A percentile compares a stretch with the other conserved stretches of the same genome.
Evolutionary conservation across 2,329 filamentous ascomycete species (phyloP).

Genomic region (Ceratocystis albifundus): DNA sequence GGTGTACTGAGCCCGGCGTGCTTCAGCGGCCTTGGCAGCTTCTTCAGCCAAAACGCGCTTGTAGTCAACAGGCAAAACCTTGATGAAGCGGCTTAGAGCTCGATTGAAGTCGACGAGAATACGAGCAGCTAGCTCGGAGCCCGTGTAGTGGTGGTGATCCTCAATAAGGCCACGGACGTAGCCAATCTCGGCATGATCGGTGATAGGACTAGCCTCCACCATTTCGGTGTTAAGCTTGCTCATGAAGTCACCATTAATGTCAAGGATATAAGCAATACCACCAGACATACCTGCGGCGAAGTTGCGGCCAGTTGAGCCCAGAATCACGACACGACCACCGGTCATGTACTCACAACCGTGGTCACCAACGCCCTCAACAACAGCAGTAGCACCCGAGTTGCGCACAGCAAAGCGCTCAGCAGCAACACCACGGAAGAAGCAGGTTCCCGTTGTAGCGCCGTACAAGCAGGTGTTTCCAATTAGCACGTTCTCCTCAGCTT

Average conservation of each 20-base stretch:
- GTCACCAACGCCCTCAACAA: conserved; percentile 92
- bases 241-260: conserved; percentile 79
- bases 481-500: conserved; percentile 89
- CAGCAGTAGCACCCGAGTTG: conserved; percentile 91
- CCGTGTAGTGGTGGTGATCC: conserved; percentile 96
- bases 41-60: conserved; percentile 84
- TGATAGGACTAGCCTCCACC: conserved; percentile 77
- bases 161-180: conserved; percentile 85
- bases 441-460: conserved; percentile 78
- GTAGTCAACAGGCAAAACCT: conserved; percentile 89
- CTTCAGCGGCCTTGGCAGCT: conserved; percentile 70
- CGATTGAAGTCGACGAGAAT: conserved; percentile 92
- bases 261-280: conserved; percentile 89
- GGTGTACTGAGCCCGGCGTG: conserved; percentile 73
- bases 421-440: conserved; percentile 94
- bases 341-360: conserved; percentile 99
- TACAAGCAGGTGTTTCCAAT: conserved; percentile 93
- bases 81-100: conserved; percentile 80
- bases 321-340: conserved; percentile 75
- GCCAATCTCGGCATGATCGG: conserved; percentile 79
- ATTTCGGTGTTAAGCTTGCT: conserved; percentile 95
- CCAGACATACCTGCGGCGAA: conserved; percentile 98
- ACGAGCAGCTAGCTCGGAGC: conserved; percentile 84
- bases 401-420: conserved; percentile 94
- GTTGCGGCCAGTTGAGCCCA: conserved; percentile 86